These are phyloP conservation scores for Penicillium freii DNA, from an alignment of 2,329 filamentous ascomycete species.

Conservation along the genomic window DNA sequence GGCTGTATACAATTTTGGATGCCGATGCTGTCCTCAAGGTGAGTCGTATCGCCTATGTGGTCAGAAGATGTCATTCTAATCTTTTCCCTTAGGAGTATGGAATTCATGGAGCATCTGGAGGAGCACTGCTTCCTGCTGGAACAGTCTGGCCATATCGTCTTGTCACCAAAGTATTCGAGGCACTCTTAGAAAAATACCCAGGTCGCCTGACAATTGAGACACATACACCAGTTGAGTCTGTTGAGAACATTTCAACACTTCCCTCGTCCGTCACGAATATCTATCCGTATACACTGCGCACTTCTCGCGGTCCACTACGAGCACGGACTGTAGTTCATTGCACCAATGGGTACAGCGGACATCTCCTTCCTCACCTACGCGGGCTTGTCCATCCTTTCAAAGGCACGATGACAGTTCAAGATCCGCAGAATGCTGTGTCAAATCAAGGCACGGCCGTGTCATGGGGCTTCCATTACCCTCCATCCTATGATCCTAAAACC, in stretches of 20 bases:
- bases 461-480: slow-evolving; percentile 33
- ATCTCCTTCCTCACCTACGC: slow-evolving; percentile 42
- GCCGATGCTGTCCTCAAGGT: slow-evolving; percentile 15
- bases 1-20: slow-evolving; percentile 26
- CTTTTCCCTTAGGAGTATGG: slow-evolving; percentile 16
- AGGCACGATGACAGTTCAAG: slow-evolving; percentile 47
- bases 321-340: slow-evolving; percentile 42
- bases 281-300: slow-evolving; percentile 33
- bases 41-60: neutral
- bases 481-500: slow-evolving; percentile 20
- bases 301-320: slow-evolving; percentile 37
- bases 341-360: slow-evolving; percentile 45
- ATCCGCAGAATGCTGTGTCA: slow-evolving; percentile 21
- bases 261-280: slow-evolving; percentile 4
- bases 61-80: neutral
- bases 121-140: slow-evolving; percentile 30
- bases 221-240: slow-evolving; percentile 30
- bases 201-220: slow-evolving; percentile 33
- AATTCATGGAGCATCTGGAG: slow-evolving; percentile 24
- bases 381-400: slow-evolving; percentile 42
- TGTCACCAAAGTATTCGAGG: slow-evolving; percentile 29
- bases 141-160: slow-evolving; percentile 41
- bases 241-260: slow-evolving; percentile 12
- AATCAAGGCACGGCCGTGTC: slow-evolving; percentile 24
- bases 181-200: slow-evolving; percentile 24